Evolutionary conservation across 2,329 filamentous ascomycete genomes (phyloP).

Genomic region (Fusarium anthophilum): DNA sequence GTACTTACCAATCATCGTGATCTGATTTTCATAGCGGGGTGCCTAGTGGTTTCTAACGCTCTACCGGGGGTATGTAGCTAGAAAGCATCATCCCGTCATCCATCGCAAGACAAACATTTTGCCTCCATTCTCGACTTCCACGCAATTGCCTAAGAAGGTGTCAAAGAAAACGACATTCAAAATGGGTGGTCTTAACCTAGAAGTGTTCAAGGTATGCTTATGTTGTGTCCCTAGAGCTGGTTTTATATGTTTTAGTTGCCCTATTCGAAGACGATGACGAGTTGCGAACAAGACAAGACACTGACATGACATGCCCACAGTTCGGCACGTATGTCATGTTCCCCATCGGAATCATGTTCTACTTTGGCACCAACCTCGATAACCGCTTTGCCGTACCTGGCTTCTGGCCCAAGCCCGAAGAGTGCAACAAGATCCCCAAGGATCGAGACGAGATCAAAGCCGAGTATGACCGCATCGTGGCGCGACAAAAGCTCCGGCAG

Average conservation of each 20-base stretch:
- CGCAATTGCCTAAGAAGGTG: neutral
- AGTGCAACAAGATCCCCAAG: slow-evolving; percentile 79
- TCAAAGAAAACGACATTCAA: slow-evolving; percentile 19
- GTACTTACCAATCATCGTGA: slow-evolving; percentile 26
- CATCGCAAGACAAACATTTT: slow-evolving; percentile 25
- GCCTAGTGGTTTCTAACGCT: slow-evolving; percentile 8
- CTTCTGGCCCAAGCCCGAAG: slow-evolving; percentile 90
- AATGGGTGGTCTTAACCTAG: slow-evolving; percentile 87
- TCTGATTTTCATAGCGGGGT: slow-evolving; percentile 23
- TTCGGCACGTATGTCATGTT: slow-evolving; percentile 99
- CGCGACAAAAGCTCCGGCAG: slow-evolving; percentile 78
- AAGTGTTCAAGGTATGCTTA: slow-evolving; percentile 85
- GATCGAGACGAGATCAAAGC: slow-evolving; percentile 84
- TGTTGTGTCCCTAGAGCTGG: neutral
- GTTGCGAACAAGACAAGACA: neutral
- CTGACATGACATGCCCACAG: slow-evolving; percentile 55
- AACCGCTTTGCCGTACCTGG: slow-evolving; percentile 85
- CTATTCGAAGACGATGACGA: neutral
- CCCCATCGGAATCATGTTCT: slow-evolving; percentile 99
- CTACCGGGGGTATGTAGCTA: slow-evolving; percentile 38
- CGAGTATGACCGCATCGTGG: slow-evolving; percentile 79
- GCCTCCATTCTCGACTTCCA: slow-evolving; percentile 22
- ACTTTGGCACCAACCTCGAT: slow-evolving; percentile 98
- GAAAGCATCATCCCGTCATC: slow-evolving; percentile 30
- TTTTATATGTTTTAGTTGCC: neutral